A percentile compares a stretch with the other conserved stretches of the same genome.
phyloP scores from a whole-genome alignment of 2,329 filamentous ascomycete species.

The Botrytis elliptica region DNA sequence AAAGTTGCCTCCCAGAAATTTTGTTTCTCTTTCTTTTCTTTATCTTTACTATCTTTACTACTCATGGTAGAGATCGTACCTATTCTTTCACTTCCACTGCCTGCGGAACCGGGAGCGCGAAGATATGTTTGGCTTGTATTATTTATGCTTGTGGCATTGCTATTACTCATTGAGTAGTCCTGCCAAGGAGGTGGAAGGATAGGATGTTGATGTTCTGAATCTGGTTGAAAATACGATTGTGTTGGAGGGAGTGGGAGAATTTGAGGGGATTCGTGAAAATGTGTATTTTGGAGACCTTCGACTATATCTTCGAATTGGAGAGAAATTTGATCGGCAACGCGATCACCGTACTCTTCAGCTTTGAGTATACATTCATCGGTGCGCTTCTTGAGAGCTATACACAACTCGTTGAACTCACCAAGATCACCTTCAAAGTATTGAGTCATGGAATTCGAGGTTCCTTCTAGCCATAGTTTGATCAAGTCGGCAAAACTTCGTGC shows the following conservation, averaged over 20 bases:
- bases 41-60: conserved; percentile 16
- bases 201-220: conserved; percentile 10
- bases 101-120: conserved; percentile 29
- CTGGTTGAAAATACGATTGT: conserved; percentile 1
- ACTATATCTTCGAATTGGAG: conserved; percentile 37
- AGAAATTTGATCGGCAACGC: conserved; percentile 30
- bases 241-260: background rate
- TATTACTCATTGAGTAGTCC: conserved; percentile 16
- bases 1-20: conserved; percentile 39
- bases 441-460: conserved; percentile 35
- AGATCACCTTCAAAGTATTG: conserved; percentile 36
- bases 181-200: conserved; percentile 28
- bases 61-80: background rate
- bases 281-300: conserved; percentile 29
- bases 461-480: conserved; percentile 75
- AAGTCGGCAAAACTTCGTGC: conserved; percentile 81
- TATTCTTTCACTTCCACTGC: conserved; percentile 28
- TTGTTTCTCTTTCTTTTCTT: conserved; percentile 34
- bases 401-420: conserved; percentile 37
- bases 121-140: conserved; percentile 9
- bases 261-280: conserved; percentile 8
- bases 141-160: conserved; percentile 3
- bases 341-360: conserved; percentile 33
- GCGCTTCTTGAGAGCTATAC: conserved; percentile 36
- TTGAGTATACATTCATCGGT: conserved; percentile 38